Percentiles rank a stretch among this genome's conserved stretches.
phyloP scores from a whole-genome alignment of 371 early-diverging fungal species.

The Entomophthora muscae region DNA sequence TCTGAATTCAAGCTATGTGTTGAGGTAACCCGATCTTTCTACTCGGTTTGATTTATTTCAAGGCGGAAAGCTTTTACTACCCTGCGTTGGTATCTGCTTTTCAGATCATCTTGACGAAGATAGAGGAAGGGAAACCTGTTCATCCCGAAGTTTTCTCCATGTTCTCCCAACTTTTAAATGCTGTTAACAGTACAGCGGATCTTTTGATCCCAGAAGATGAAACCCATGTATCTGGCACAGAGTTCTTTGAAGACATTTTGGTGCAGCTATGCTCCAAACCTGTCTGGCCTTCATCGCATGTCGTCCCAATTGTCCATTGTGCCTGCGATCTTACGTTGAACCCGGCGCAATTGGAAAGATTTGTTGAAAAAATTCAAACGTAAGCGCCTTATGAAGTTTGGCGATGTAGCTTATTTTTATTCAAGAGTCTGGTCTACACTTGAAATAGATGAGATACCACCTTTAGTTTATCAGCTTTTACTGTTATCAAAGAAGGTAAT shows the following conservation, averaged over 20 bases:
- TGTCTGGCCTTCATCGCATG: neutral
- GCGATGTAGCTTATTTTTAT: neutral
- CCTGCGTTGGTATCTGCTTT: neutral
- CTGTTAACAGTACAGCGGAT: neutral
- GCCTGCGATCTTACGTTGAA: neutral
- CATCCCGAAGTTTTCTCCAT: neutral
- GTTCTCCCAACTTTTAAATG: neutral
- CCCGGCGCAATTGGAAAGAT: neutral
- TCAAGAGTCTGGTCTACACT: neutral
- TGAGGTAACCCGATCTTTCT: neutral
- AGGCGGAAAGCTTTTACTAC: neutral
- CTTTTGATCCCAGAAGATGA: neutral
- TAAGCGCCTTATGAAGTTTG: neutral
- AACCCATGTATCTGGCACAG: neutral
- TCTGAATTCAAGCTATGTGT: constrained; percentile 3
- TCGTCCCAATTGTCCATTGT: constrained; percentile 1
- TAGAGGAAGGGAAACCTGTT: neutral
- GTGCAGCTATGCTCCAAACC: neutral
- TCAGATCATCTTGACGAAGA: neutral
- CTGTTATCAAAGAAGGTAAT: constrained; percentile 4
- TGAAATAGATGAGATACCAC: constrained; percentile 7
- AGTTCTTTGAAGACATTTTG: neutral
- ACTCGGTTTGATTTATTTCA: neutral
- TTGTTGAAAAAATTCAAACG: constrained; percentile 1
- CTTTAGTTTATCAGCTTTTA: constrained; percentile 3